A percentile compares a stretch with the other conserved stretches of the same genome.
Evolutionary conservation across 2,329 filamentous ascomycete genomes (phyloP).

Genomic region (Microdochium bolleyi): DNA sequence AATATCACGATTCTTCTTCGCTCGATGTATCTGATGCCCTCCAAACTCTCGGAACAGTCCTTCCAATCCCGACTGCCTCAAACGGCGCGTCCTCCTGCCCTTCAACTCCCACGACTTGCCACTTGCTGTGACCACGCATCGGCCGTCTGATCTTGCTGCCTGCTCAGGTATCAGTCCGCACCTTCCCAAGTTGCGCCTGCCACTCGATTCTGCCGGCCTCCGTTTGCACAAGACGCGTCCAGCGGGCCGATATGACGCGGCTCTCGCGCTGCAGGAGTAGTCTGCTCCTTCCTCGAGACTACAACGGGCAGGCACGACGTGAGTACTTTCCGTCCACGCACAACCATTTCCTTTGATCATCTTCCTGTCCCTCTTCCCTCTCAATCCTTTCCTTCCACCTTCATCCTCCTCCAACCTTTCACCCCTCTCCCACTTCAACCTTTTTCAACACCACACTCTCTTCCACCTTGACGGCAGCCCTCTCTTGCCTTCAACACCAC

Average conservation of each 20-base stretch:
- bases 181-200: not conserved
- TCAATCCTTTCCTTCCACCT: not conserved
- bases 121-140: not conserved
- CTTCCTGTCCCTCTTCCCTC: not conserved
- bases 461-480: not conserved
- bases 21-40: too few relatives aligned
- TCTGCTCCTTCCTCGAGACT: not conserved
- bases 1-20: too few relatives aligned
- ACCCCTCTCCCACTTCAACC: not conserved
- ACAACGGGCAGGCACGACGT: not conserved
- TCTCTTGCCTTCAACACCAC: not conserved
- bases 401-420: not conserved
- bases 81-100: too few relatives aligned
- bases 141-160: not conserved
- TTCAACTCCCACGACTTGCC: too few relatives aligned
- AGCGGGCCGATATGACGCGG: not conserved
- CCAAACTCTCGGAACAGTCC: too few relatives aligned
- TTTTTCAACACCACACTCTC: not conserved
- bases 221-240: not conserved
- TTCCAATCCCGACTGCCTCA: too few relatives aligned
- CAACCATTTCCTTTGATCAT: not conserved
- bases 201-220: not conserved
- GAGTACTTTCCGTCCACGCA: not conserved
- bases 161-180: not conserved
- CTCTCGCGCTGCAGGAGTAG: not conserved